Evolutionary conservation across 371 early-diverging fungal genomes (phyloP), one percentile per base, ranked within the genome.

Genomic region (Mortierella sp.): DNA sequence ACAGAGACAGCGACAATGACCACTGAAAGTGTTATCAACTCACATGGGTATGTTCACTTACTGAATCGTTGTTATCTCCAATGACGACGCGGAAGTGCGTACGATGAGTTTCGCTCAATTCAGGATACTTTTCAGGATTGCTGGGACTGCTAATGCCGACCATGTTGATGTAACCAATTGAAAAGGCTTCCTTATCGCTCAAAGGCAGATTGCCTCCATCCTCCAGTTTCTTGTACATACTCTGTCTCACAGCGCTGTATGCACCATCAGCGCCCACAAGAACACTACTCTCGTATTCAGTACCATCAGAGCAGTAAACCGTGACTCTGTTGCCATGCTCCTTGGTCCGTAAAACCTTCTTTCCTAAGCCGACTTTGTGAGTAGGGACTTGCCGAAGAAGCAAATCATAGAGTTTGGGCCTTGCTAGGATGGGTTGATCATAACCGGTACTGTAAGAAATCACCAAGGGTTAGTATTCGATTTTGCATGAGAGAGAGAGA

Each of bases 251-350:
- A 5, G 47, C 65, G 9, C 54, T 54, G 57, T 70, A 60, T 18
- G 62, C 64, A 47, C 6, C 63, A 58, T 68, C 68, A 2, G 75
- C 75, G 0, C 75, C 75, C 3, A 75, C 40, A 16, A 75, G 55
- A 20, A 75, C 65, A n/a, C 64, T 65, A 8, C 65, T 64, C 3
- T 58, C 5, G 35, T 68, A 75, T 10, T 43, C 43, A 0, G 65
- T 39, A 24, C 24, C 32, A 12, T 75, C 75, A 11, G 60, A 30
- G 32, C 75, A 75, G 6, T 43, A 37, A 32, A 75, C 40, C 3
- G 45, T 8, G 24, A 75, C 75, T 0, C 39, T 43, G 10, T 61
- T n/a, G 1, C 63, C 52, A 1, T 63, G 28, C 22, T 74, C 59
- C 3, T 30, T n/a, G 2, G 51, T 43, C 0, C 58, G 37, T 8